Evolutionary conservation across 148 eudicot species (phyloP).

Genomic region (Simmondsia chinensis): DNA sequence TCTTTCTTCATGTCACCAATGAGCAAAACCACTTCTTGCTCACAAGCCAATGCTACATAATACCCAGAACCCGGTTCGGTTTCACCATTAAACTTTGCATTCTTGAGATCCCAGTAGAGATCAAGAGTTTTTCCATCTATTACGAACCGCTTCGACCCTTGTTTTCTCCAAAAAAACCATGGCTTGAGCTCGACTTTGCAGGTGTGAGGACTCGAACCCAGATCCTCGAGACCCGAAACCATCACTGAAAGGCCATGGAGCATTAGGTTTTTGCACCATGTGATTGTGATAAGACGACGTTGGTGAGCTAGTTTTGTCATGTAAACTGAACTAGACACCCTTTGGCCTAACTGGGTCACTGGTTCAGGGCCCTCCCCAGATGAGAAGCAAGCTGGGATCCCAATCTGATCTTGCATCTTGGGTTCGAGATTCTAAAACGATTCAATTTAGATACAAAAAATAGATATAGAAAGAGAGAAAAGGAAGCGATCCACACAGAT

Average conservation of each 20-base stretch:
- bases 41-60: conserved; percentile 49
- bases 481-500: too few relatives aligned
- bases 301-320: conserved; percentile 44
- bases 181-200: conserved; percentile 83
- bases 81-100: conserved; percentile 40
- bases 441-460: not conserved
- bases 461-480: too few relatives aligned
- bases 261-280: conserved; percentile 64
- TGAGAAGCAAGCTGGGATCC: conserved; percentile 66
- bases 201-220: conserved; percentile 13
- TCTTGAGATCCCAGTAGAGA: conserved; percentile 50
- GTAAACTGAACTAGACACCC: conserved; percentile 55
- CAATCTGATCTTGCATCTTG: conserved; percentile 46
- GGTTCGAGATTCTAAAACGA: not conserved
- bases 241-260: conserved; percentile 64
- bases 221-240: conserved; percentile 21
- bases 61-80: conserved; percentile 52
- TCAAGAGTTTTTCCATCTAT: conserved; percentile 35
- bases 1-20: conserved; percentile 56
- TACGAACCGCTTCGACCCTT: conserved; percentile 42
- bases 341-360: conserved; percentile 55
- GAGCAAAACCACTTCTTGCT: conserved; percentile 35
- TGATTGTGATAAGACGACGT: conserved; percentile 46
- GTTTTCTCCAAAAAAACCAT: conserved; percentile 76
- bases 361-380: conserved; percentile 10